Evolutionary conservation across 768 basidiomycete genomes (phyloP), one percentile per base, ranked within the genome.

Genomic region (Mrakia gelida): DNA sequence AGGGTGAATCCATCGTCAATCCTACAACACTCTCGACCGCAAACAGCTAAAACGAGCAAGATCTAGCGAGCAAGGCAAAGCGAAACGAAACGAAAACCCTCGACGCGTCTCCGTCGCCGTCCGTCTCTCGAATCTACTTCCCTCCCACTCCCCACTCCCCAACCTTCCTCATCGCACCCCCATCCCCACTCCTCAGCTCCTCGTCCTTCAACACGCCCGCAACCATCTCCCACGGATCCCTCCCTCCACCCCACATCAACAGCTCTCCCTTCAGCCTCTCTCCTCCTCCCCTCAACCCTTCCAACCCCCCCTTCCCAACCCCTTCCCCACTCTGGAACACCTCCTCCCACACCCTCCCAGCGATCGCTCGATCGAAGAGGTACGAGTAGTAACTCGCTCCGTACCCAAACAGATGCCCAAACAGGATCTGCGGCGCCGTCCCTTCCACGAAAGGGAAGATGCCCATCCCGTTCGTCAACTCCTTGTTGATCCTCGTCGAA

Each of bases 351-450:
- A 98, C 91, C n/a, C 92, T 88, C 9, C 92, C 92, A 0, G 97
- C 96, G 78, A 99, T 97, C 6, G 94, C 94, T 7, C 95, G 90
- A 81, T 98, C 97, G 80, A 99, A 95, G 18, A 98, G 87, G 83
- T 99, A 99, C 4, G 94, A 95, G 82, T 99, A 99, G 83, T 99
- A 99, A 0, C 94, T 97, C 21, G 96, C 95, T 8, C 96, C 95
- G 81, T 99, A 99, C 3, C 95, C 94, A 82, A 92, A 95, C 8
- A 99, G 86, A 83, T 99, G 97, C 0, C 93, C 92, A 80, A 99
- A 99, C 81, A 95, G 94, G 0, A 94, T 94, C 82, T 98, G 97
- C 87, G 94, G 95, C 0, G 93, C 91, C 0, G 95, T 98, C 0
- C 92, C 92, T 0, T 87, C 85, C 0, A 94, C 93, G 75, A 92